Percentiles rank a stretch among this genome's conserved stretches.
These are phyloP conservation scores for Arabidopsis arenosa DNA, from an alignment of 345 rosid species.

Conservation along the genomic window DNA sequence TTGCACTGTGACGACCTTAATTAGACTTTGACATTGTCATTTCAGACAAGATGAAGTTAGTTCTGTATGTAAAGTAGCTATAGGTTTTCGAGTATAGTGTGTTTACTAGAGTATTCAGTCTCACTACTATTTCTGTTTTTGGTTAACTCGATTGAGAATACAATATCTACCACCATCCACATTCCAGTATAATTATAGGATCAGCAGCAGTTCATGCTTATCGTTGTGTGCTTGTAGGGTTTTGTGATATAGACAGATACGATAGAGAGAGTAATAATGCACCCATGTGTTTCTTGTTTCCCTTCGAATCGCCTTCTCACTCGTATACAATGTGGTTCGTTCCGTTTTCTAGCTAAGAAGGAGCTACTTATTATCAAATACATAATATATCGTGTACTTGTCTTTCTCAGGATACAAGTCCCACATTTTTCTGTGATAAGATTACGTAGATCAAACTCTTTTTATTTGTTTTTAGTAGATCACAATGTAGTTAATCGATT, in stretches of 20 bases:
- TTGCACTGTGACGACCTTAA: conserved; percentile 6
- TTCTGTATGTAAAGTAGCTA: not conserved
- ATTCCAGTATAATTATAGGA: not conserved
- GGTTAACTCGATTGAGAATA: conserved; percentile 2
- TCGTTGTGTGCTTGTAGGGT: not conserved
- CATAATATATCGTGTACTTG: conserved; percentile 3
- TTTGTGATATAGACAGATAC: conserved; percentile 1
- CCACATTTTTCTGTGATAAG: not conserved
- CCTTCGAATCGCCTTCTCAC: not conserved
- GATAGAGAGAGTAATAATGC: conserved; percentile 4
- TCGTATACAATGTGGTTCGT: not conserved
- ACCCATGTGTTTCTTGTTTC: not conserved
- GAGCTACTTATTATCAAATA: not conserved
- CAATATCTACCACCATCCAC: conserved; percentile 1
- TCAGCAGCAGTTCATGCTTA: not conserved
- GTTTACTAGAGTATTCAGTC: not conserved
- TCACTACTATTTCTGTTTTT: conserved; percentile 3
- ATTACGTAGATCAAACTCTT: not conserved
- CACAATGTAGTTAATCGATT: not conserved
- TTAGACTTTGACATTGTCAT: conserved; percentile 7
- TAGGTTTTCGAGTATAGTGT: not conserved
- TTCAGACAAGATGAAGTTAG: not conserved
- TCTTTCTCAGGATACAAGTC: not conserved
- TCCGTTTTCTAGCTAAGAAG: not conserved
- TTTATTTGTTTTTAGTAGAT: not conserved